Evolutionary conservation across 768 basidiomycete species (phyloP).

Genomic region (Phaeotremella skinneri): DNA sequence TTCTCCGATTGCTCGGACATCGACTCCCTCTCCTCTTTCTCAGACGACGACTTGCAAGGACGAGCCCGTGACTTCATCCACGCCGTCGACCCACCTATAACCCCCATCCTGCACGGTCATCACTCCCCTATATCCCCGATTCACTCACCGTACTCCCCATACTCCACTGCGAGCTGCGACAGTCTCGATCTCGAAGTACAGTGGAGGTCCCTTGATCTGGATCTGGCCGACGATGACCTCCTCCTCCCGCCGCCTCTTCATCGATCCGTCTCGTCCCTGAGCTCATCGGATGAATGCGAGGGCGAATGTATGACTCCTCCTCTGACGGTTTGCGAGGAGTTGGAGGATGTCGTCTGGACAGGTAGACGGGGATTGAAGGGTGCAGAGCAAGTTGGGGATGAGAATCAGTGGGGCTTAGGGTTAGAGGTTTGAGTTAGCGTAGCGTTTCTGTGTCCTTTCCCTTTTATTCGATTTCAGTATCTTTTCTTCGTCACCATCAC

Average conservation of each 20-base stretch:
- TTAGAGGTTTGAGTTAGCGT: neutral
- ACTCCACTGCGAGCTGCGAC: neutral
- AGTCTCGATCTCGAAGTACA: neutral
- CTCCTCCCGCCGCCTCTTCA: slow-evolving; percentile 30
- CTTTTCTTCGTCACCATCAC: neutral
- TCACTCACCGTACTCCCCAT: neutral
- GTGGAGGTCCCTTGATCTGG: slow-evolving; percentile 3
- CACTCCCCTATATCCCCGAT: neutral
- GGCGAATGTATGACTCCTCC: slow-evolving; percentile 33
- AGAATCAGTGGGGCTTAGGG: neutral
- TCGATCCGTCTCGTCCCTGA: slow-evolving; percentile 28
- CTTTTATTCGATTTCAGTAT: neutral
- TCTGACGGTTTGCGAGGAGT: slow-evolving; percentile 7
- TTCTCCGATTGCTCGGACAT: neutral
- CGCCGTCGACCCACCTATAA: neutral
- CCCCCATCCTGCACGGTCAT: neutral
- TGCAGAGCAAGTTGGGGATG: neutral
- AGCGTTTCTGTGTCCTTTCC: neutral
- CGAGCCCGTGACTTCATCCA: neutral
- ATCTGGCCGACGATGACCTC: slow-evolving; percentile 18
- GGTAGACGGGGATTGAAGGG: too few species aligned
- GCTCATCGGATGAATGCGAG: slow-evolving; percentile 9
- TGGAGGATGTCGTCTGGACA: slow-evolving; percentile 11
- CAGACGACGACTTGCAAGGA: neutral
- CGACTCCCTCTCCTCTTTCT: slow-evolving; percentile 3